Conservation (phyloP, 202 grass and related monocot genomes). For the Cymbopogon flexuosus region DNA sequence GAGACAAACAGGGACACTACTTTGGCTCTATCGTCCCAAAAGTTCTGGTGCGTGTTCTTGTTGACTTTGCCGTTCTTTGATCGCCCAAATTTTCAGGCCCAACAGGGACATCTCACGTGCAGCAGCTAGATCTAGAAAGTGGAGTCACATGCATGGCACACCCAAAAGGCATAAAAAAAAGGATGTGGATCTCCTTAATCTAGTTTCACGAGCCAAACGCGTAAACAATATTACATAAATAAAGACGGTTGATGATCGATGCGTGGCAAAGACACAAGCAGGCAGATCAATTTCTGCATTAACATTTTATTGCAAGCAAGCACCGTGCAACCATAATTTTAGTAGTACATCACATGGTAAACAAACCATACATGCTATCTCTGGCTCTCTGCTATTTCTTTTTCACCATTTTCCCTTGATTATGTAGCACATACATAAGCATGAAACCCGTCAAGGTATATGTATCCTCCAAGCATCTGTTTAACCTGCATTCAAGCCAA, state of each 20-base stretch:
- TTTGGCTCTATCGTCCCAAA: neutral
- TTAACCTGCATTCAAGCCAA: neutral
- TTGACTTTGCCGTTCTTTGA: neutral
- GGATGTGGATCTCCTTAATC: neutral
- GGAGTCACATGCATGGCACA: neutral
- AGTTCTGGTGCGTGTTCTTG: neutral
- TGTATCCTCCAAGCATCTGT: neutral
- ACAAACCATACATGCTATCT: neutral
- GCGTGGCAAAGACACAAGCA: neutral
- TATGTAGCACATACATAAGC: neutral
- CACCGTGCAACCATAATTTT: conserved; percentile 21
- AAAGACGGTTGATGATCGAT: no score
- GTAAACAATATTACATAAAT: neutral
- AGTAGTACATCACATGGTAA: neutral
- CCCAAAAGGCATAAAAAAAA: neutral
- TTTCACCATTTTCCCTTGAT: neutral
- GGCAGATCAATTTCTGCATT: conserved; percentile 1
- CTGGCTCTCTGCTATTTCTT: neutral
- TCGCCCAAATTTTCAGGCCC: neutral
- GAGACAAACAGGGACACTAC: neutral
- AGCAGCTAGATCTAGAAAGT: neutral
- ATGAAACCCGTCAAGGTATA: neutral
- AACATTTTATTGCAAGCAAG: conserved; percentile 37
- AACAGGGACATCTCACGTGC: neutral
- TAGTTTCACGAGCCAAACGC: neutral